These are phyloP conservation scores for Nissolia schottii DNA, from an alignment of 306 rosid genomes.

Conservation along the genomic window DNA sequence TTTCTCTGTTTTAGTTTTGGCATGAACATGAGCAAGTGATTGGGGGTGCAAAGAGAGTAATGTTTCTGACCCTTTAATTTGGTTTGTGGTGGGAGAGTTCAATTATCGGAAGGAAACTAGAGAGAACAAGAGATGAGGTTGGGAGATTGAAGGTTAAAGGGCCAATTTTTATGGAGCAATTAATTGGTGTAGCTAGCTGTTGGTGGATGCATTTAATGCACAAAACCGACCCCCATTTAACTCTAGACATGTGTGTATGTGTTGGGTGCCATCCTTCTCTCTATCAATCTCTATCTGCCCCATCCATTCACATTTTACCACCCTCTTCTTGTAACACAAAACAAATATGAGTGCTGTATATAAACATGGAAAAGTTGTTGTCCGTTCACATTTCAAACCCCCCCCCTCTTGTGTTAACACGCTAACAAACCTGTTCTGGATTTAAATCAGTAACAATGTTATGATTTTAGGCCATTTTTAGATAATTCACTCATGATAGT, in stretches of 20 bases:
- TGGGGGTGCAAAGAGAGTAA: not conserved
- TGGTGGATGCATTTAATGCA: constrained; percentile 56
- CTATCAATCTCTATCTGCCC: not conserved
- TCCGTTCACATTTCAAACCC: too few species aligned
- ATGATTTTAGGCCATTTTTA: too few species aligned
- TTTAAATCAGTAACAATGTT: too few species aligned
- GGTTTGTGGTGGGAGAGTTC: constrained; percentile 18
- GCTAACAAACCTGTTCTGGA: too few species aligned
- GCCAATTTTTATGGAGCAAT: constrained; percentile 30
- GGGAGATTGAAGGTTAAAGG: not conserved
- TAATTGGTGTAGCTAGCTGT: constrained; percentile 55
- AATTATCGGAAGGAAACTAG: constrained; percentile 12
- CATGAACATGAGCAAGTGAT: constrained; percentile 24
- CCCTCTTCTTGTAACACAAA: not conserved
- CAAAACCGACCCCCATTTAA: constrained; percentile 43
- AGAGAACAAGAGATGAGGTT: constrained; percentile 10
- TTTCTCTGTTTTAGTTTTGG: not conserved
- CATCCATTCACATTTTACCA: not conserved
- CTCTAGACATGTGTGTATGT: not conserved
- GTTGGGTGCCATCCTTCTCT: not conserved
- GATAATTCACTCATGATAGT: too few species aligned
- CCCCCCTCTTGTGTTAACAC: too few species aligned
- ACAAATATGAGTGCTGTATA: not conserved
- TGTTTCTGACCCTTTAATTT: not conserved
- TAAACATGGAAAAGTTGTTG: too few species aligned